Evolutionary conservation across 2,329 filamentous ascomycete genomes (phyloP), one percentile per base, ranked within the genome.

Genomic region (Didymella pomorum): DNA sequence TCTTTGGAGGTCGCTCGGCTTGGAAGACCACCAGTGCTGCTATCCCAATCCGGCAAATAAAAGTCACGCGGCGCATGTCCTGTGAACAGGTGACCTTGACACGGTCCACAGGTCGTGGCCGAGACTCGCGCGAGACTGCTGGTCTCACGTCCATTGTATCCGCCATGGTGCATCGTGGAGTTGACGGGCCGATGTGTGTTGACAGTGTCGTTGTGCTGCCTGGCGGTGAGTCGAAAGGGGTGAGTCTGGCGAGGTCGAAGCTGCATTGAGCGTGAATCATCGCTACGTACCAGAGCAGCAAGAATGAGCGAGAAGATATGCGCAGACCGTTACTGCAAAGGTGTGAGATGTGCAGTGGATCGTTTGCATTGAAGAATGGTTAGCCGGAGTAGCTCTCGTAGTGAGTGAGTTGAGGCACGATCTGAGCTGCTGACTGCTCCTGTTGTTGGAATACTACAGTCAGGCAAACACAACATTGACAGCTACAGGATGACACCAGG

Each of bases 41-140:
- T 58, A 53, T 42, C 56, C 50, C 50, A 45, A 58, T 58, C 39
- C 10, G 56, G 56, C 26, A 58, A 50, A 35, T 3, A 20, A 54
- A 42, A 51, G 39, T 58, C 56, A 58, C 51, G 56, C 46, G 56
- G 25, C 28, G 56, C 56, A 49, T 54, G 45, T 31, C 23, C 33
- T 54, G 46, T 33, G 56, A 52, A 45, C 56, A 58, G 56, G 31
- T 58, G 56, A 58, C 50, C 46, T 50, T 41, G 39, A 54, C 56
- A 58, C 46, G 56, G 51, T 51, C 56, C 56, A 54, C 51, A 26
- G 45, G 14, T 45, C 45, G 14, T 39, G 56, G 63, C 63, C 65
- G 67, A 70, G 64, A 64, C 63, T 61, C 52, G 57, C 46, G 56
- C 56, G 42, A 60, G 31, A 41, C 45, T 41, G 18, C 16, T 37